Conservation (phyloP, 2,329 filamentous ascomycete genomes). For the Calonectria leucothoes region DNA sequence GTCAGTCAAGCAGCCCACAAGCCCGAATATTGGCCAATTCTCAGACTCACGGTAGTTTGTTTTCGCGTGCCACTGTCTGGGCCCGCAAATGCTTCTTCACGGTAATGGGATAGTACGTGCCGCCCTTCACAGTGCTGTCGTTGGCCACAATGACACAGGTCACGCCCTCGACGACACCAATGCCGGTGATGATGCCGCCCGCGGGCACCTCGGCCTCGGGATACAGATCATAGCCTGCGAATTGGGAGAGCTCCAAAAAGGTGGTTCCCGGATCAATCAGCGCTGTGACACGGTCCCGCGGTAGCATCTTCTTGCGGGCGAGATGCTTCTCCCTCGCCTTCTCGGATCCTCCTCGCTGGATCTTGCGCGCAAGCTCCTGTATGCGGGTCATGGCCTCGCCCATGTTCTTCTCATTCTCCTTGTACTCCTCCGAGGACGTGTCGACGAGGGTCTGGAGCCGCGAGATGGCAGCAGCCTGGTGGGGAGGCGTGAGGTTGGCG, state of each 20-base stretch:
- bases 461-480: constrained; percentile 87
- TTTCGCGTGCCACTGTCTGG: constrained; percentile 91
- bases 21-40: not conserved
- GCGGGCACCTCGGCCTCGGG: constrained; percentile 88
- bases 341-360: constrained; percentile 80
- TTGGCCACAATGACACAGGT: constrained; percentile 95
- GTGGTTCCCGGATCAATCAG: constrained; percentile 89
- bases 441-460: constrained; percentile 82
- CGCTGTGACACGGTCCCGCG: constrained; percentile 87
- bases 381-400: constrained; percentile 76
- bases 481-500: constrained; percentile 82
- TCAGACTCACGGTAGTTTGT: constrained; percentile 73
- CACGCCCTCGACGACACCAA: constrained; percentile 90
- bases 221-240: constrained; percentile 89
- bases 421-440: constrained; percentile 80
- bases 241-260: constrained; percentile 92
- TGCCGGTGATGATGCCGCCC: constrained; percentile 91
- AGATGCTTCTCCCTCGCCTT: constrained; percentile 91
- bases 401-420: constrained; percentile 85
- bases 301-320: constrained; percentile 91
- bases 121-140: constrained; percentile 96
- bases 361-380: constrained; percentile 75
- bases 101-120: constrained; percentile 96
- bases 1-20: constrained; percentile 19
- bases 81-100: constrained; percentile 97